Conservation (phyloP, 2,329 filamentous ascomycete species). For the Botrytis hyacinthi region DNA sequence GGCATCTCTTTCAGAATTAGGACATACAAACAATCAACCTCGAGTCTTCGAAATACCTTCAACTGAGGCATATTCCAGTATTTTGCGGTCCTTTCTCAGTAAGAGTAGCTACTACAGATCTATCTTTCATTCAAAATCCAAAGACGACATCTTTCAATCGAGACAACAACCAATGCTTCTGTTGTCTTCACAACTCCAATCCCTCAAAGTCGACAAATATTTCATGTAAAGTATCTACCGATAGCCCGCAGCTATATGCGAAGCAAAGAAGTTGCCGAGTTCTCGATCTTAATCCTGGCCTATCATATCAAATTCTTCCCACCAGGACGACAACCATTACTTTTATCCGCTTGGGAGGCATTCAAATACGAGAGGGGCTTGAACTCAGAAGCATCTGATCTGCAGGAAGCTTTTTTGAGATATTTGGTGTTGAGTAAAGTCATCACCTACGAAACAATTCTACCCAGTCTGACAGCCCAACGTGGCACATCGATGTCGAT, state of each 20-base stretch:
- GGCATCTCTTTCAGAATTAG: neutral
- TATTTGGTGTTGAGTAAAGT: neutral
- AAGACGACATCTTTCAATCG: neutral
- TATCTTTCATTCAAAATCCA: neutral
- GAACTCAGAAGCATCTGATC: neutral
- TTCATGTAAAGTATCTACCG: neutral
- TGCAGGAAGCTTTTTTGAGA: neutral
- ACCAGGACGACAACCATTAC: neutral
- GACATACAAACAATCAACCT: too few species aligned
- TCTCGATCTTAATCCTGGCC: neutral
- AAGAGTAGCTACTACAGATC: neutral
- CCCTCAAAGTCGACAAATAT: neutral
- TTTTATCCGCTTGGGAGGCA: neutral
- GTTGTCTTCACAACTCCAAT: neutral
- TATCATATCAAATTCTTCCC: neutral
- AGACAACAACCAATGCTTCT: neutral
- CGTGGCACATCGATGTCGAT: neutral
- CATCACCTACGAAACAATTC: neutral
- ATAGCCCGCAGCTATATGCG: neutral
- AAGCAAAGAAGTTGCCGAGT: neutral
- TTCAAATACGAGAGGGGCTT: neutral
- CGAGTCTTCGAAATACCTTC: neutral
- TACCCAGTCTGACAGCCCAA: neutral
- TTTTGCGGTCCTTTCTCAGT: neutral
- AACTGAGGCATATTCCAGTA: neutral